Conservation (phyloP, 352 stramenopile species). For the Phytophthora brassicae region DNA sequence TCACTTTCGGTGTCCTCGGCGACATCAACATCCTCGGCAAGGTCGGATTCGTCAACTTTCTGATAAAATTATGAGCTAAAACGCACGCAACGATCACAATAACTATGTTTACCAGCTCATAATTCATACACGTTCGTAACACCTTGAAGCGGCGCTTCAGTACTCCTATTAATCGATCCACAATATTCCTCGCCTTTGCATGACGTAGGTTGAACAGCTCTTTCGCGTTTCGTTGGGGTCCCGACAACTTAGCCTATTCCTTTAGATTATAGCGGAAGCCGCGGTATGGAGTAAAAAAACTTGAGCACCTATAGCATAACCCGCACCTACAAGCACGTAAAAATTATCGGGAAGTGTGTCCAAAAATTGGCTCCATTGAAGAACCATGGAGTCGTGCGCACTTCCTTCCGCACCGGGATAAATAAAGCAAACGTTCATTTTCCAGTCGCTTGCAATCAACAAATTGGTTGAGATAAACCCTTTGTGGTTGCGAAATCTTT, state of each 20-base stretch:
- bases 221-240: conserved; percentile 14
- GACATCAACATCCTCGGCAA: too few relatives aligned
- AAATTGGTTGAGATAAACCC: conserved; percentile 2
- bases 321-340: conserved; percentile 9
- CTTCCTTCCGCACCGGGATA: conserved; percentile 11
- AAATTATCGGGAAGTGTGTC: not conserved
- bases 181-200: conserved; percentile 9
- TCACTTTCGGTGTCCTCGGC: too few relatives aligned
- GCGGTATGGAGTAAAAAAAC: conserved; percentile 14
- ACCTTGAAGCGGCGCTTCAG: conserved; percentile 21
- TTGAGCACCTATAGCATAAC: conserved; percentile 14
- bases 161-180: conserved; percentile 17
- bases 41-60: too few relatives aligned
- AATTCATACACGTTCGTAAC: too few relatives aligned
- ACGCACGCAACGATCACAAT: too few relatives aligned
- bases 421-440: conserved; percentile 1
- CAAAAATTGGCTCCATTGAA: not conserved
- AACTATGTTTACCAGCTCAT: too few relatives aligned
- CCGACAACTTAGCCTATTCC: conserved; percentile 3
- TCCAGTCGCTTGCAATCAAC: too few relatives aligned
- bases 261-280: conserved; percentile 22
- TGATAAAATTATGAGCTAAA: too few relatives aligned
- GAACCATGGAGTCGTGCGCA: conserved; percentile 6
- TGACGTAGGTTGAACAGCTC: conserved; percentile 21
- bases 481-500: conserved; percentile 6